Conservation (phyloP, 495 filamentous ascomycete genomes). For the Podospora appendiculata region DNA sequence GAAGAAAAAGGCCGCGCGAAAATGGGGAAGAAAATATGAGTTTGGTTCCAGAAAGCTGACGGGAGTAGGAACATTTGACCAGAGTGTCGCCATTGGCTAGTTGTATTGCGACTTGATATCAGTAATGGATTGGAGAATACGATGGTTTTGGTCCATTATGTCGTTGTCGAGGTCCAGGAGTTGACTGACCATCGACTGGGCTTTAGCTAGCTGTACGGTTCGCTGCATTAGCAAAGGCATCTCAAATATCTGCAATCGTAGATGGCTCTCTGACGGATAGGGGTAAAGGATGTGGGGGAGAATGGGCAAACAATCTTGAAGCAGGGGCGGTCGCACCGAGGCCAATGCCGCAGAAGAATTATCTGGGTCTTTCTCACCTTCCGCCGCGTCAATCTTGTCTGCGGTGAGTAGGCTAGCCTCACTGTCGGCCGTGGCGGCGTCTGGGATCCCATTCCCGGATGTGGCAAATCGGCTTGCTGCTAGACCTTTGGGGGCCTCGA, state of each 20-base stretch:
- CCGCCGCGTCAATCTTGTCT: constrained; percentile 25
- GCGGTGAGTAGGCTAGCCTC: constrained; percentile 13
- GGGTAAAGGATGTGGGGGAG: neutral
- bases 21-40: neutral
- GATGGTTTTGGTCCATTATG: constrained; percentile 35
- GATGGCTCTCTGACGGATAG: too few species aligned
- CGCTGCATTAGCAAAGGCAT: too few species aligned
- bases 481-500: constrained; percentile 29
- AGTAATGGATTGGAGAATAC: constrained; percentile 35
- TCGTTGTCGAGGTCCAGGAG: constrained; percentile 40
- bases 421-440: constrained; percentile 7
- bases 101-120: constrained; percentile 11
- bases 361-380: constrained; percentile 47
- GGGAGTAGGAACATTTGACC: neutral
- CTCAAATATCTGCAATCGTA: too few species aligned
- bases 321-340: constrained; percentile 46
- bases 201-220: constrained; percentile 39
- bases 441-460: neutral
- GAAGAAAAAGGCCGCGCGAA: too few species aligned
- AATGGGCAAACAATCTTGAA: constrained; percentile 21
- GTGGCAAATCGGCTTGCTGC: constrained; percentile 38
- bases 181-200: constrained; percentile 34
- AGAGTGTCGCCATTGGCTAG: too few species aligned
- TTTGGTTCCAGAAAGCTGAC: neutral
- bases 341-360: constrained; percentile 48